Evolutionary conservation across 2,329 filamentous ascomycete genomes (phyloP), one percentile per base, ranked within the genome.

Genomic region (Aspergillus proliferans): DNA sequence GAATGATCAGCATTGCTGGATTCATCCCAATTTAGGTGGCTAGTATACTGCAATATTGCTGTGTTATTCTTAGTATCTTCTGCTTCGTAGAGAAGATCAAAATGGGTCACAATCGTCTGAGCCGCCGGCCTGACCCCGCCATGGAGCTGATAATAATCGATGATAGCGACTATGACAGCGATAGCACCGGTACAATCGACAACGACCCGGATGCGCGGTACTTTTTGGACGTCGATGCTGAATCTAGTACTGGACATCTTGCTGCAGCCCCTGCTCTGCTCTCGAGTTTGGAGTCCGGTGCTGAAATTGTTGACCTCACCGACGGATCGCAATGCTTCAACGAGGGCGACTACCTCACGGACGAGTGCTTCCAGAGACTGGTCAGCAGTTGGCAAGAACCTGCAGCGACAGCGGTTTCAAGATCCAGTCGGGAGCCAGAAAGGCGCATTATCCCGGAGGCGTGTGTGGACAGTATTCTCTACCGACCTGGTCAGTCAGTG

Each of bases 401-500:
- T 15, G 26, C 33, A 15, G 14, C 21, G 22, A 26, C 38, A 19
- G 7, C 39, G 39, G 24, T 39, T 4, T 14, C 40, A 36, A 22
- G 14, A 15, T 47, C 24, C 6, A 24, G 12, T 4, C 46, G 53
- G 6, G 21, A 6, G 30, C 48, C 45, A 6, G 24, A 22, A n/a
- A 52, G 6, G 18, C 47, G 45, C 7, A 15, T 45, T 2, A 45
- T 62, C 7, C 36, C 50, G 0, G 51, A 67, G 14, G 47, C 48
- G 2, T 58, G 50, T 14, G 26, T 58, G 1, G 47, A 59, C 2
- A 58, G 58, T 0, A 60, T 62, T 14, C 41, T 58, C 0, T 67
- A 66, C 46, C 56, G 49, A 10, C 21, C 49, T 2, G 64, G 64
- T 0, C 63, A 66, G 45, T 66, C 63, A 0, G 57, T 75, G 1